Conservation (phyloP, 495 filamentous ascomycete species). For the Hypoxylon fragiforme region DNA sequence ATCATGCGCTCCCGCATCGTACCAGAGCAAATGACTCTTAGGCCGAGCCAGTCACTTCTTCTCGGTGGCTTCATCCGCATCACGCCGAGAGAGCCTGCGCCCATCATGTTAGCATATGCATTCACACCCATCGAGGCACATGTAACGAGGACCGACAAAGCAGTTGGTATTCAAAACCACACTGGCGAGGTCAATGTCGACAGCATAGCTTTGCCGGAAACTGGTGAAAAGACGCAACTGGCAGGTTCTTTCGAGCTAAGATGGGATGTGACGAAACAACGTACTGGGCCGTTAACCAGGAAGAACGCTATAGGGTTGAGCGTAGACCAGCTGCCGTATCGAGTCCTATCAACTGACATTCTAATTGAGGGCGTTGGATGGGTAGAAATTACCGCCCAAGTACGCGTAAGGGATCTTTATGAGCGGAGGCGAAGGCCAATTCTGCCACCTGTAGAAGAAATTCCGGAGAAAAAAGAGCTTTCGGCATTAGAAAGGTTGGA, state of each 20-base stretch:
- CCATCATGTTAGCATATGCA: constrained; percentile 70
- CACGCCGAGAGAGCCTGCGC: constrained; percentile 67
- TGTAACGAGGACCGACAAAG: constrained; percentile 76
- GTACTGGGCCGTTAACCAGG: constrained; percentile 62
- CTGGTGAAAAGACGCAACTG: constrained; percentile 57
- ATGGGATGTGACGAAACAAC: constrained; percentile 78
- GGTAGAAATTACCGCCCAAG: constrained; percentile 85
- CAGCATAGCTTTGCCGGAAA: constrained; percentile 61
- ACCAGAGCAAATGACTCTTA: constrained; percentile 70
- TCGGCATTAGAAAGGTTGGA: constrained; percentile 28
- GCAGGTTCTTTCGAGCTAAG: constrained; percentile 76
- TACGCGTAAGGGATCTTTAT: constrained; percentile 58
- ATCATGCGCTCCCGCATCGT: constrained; percentile 73
- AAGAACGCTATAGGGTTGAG: constrained; percentile 56
- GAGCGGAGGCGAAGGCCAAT: constrained; percentile 11
- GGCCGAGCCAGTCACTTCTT: constrained; percentile 79
- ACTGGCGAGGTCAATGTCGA: constrained; percentile 56
- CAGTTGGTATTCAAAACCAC: constrained; percentile 65
- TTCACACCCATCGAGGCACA: constrained; percentile 78
- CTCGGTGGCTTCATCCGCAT: constrained; percentile 88
- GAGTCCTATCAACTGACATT: constrained; percentile 76
- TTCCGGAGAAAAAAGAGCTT: constrained; percentile 11
- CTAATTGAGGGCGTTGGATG: constrained; percentile 90
- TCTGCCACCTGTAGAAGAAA: neutral
- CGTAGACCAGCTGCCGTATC: constrained; percentile 70